A percentile compares a stretch with the other conserved stretches of the same genome.
These are phyloP conservation scores for Aspergillus niger DNA, from an alignment of 2,329 filamentous ascomycete genomes.

Conservation along the genomic window DNA sequence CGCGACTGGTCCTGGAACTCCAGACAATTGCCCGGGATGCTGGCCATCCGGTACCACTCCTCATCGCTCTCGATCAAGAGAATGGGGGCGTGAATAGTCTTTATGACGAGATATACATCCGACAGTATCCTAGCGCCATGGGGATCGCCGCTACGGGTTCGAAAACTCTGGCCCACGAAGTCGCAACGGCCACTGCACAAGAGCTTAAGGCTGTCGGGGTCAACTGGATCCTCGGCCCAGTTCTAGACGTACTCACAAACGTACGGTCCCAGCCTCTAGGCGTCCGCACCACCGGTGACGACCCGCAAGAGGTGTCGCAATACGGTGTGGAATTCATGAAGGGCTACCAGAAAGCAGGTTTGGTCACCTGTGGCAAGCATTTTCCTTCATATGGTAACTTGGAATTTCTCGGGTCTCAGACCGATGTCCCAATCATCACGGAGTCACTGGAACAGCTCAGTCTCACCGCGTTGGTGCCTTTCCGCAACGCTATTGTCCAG, in stretches of 20 bases:
- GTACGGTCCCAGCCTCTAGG: conserved; percentile 87
- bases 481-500: conserved; percentile 82
- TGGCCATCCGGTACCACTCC: conserved; percentile 82
- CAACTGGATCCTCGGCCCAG: conserved; percentile 92
- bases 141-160: conserved; percentile 90
- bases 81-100: conserved; percentile 97
- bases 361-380: conserved; percentile 91
- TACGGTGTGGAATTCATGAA: conserved; percentile 89
- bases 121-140: conserved; percentile 97
- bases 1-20: conserved; percentile 82
- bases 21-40: conserved; percentile 90
- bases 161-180: conserved; percentile 79
- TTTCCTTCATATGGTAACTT: conserved; percentile 96
- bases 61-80: conserved; percentile 93
- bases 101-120: conserved; percentile 92
- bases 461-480: conserved; percentile 86
- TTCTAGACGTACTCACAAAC: conserved; percentile 91
- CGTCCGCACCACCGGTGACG: conserved; percentile 85
- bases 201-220: conserved; percentile 92
- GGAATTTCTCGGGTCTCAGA: conserved; percentile 85
- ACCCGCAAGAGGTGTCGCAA: conserved; percentile 91
- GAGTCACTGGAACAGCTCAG: conserved; percentile 91
- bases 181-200: conserved; percentile 89
- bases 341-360: conserved; percentile 86
- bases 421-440: conserved; percentile 93